phyloP scores from a whole-genome alignment of 2,329 filamentous ascomycete species.

The Beauveria pseudobassiana region DNA sequence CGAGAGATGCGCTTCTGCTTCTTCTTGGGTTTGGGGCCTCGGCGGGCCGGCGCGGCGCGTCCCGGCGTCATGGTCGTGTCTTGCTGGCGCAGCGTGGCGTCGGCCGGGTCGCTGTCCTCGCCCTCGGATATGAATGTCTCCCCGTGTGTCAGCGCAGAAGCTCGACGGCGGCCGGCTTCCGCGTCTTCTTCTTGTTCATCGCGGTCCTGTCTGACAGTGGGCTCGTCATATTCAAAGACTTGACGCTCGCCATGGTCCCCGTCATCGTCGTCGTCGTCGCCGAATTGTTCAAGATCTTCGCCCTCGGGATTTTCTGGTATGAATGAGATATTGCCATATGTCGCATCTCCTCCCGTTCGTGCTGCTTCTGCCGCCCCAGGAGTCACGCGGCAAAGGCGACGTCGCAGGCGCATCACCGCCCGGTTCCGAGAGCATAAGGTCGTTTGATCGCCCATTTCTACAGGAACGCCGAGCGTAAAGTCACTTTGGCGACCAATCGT shows the following conservation, averaged over 20 bases:
- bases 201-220: neutral
- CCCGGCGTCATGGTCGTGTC: slow-evolving; percentile 4
- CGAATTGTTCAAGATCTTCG: neutral
- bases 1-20: slow-evolving; percentile 49
- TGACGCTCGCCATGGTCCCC: neutral
- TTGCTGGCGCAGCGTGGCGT: neutral
- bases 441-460: slow-evolving; percentile 40
- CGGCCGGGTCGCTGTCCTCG: slow-evolving; percentile 10
- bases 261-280: neutral
- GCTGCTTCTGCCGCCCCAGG: slow-evolving; percentile 16
- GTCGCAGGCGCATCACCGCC: slow-evolving; percentile 21
- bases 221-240: neutral
- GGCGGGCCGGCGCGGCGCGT: slow-evolving; percentile 3
- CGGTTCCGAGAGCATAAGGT: slow-evolving; percentile 38
- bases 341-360: slow-evolving; percentile 11
- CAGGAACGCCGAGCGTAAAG: slow-evolving; percentile 43
- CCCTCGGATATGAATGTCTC: slow-evolving; percentile 4
- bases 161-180: slow-evolving; percentile 2
- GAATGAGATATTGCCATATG: slow-evolving; percentile 11
- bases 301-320: slow-evolving; percentile 15
- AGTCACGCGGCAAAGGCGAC: slow-evolving; percentile 18
- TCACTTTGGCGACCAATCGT: slow-evolving; percentile 40
- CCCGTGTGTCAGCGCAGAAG: neutral
- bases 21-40: slow-evolving; percentile 19
- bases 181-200: neutral